Conservation (phyloP, 1,284 basidiomycete species). For the Ustilago loliicola region DNA sequence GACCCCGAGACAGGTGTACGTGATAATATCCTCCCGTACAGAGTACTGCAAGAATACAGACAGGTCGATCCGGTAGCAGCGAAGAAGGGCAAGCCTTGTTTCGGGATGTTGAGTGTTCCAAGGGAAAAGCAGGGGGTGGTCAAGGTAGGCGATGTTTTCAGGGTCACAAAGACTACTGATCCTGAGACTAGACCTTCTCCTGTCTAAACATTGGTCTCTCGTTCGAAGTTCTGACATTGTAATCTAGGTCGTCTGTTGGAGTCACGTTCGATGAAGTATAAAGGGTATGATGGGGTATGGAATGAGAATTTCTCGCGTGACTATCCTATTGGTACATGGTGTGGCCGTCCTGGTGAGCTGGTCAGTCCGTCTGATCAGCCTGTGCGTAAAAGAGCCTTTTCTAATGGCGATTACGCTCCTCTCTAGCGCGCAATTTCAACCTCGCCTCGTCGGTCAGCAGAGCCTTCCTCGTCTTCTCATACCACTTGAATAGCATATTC, state of each 20-base stretch:
- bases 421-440: constrained; percentile 24
- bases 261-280: neutral
- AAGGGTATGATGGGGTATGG: constrained; percentile 16
- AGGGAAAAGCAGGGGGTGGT: constrained; percentile 50
- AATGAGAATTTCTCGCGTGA: neutral
- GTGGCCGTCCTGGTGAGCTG: too few relatives aligned
- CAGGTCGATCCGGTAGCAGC: constrained; percentile 52
- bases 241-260: neutral
- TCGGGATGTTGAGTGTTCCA: constrained; percentile 52
- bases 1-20: constrained; percentile 58
- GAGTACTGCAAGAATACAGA: constrained; percentile 57
- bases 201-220: constrained; percentile 9
- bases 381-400: too few relatives aligned
- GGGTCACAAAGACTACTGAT: constrained; percentile 55
- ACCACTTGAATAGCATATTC: constrained; percentile 48
- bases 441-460: constrained; percentile 38
- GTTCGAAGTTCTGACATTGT: neutral
- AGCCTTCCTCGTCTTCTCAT: constrained; percentile 46
- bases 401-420: constrained; percentile 26
- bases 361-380: too few relatives aligned
- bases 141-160: constrained; percentile 49
- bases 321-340: neutral
- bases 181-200: constrained; percentile 37
- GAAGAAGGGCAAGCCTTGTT: constrained; percentile 62
- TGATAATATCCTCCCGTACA: constrained; percentile 57